phyloP scores from a whole-genome alignment of 1,284 basidiomycete genomes.

The Athelia psychrophila region DNA sequence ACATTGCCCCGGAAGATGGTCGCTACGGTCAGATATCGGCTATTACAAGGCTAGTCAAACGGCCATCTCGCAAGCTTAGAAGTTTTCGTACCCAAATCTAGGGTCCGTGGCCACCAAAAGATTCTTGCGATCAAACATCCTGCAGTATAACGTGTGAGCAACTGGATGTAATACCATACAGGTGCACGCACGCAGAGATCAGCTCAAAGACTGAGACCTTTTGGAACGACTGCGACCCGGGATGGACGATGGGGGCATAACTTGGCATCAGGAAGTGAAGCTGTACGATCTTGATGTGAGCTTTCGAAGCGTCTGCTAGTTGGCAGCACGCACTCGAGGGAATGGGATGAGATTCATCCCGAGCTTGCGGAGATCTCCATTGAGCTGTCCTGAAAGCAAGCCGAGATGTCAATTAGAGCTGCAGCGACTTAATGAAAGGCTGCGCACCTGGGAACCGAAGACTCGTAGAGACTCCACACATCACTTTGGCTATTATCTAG shows the following conservation, averaged over 20 bases:
- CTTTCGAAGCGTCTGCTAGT: neutral
- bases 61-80: conserved; percentile 1
- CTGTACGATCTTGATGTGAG: conserved; percentile 28
- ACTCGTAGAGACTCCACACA: conserved; percentile 89
- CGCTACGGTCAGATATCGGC: conserved; percentile 84
- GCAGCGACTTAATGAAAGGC: neutral
- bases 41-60: conserved; percentile 18
- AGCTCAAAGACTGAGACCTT: conserved; percentile 66
- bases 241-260: conserved; percentile 78
- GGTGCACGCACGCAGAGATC: conserved; percentile 52
- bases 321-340: conserved; percentile 63
- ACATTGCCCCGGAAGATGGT: conserved; percentile 86
- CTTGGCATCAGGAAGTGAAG: conserved; percentile 91
- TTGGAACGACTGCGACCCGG: conserved; percentile 61
- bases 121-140: conserved; percentile 80
- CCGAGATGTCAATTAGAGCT: neutral
- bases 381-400: conserved; percentile 1
- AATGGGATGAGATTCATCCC: conserved; percentile 93
- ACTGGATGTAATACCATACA: neutral
- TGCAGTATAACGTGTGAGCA: conserved; percentile 21
- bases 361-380: conserved; percentile 88
- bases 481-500: conserved; percentile 80
- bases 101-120: conserved; percentile 86
- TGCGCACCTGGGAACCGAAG: conserved; percentile 85
- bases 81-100: conserved; percentile 58